Percentiles rank a stretch among this genome's conserved stretches.
Evolutionary conservation across 768 basidiomycete species (phyloP).

Genomic region (Phlebiopsis flavidoalba): DNA sequence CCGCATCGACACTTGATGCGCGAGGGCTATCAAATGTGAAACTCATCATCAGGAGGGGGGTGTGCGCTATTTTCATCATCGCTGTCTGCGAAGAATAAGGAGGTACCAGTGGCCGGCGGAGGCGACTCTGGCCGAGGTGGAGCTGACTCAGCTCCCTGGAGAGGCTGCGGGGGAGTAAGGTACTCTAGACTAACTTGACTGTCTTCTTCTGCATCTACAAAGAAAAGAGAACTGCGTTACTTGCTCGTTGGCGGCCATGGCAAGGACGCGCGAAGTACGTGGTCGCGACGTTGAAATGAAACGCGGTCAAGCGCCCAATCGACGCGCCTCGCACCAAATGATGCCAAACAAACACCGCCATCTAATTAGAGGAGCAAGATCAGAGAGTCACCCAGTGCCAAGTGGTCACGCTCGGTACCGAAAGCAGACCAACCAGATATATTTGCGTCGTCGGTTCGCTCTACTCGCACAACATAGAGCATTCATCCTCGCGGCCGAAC

Average conservation of each 20-base stretch:
- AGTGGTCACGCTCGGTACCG: not conserved
- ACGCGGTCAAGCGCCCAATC: slow-evolving; percentile 17
- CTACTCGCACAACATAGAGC: no score
- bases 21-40: slow-evolving; percentile 11
- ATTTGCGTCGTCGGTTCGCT: no score
- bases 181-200: slow-evolving; percentile 20
- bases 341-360: slow-evolving; percentile 12
- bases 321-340: slow-evolving; percentile 20
- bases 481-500: no score
- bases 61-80: slow-evolving; percentile 34
- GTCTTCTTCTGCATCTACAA: slow-evolving; percentile 54
- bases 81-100: slow-evolving; percentile 38
- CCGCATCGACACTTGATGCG: not conserved
- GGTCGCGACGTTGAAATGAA: not conserved
- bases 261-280: not conserved
- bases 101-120: slow-evolving; percentile 17
- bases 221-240: slow-evolving; percentile 38
- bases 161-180: slow-evolving; percentile 3
- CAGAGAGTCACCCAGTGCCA: not conserved
- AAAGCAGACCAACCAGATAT: no score
- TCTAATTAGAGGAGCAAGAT: slow-evolving; percentile 1
- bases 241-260: slow-evolving; percentile 14
- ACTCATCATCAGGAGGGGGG: not conserved
- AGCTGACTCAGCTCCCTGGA: not conserved
- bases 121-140: not conserved